phyloP scores from a whole-genome alignment of 1,284 basidiomycete genomes.

The Ceraceosorus guamensis region DNA sequence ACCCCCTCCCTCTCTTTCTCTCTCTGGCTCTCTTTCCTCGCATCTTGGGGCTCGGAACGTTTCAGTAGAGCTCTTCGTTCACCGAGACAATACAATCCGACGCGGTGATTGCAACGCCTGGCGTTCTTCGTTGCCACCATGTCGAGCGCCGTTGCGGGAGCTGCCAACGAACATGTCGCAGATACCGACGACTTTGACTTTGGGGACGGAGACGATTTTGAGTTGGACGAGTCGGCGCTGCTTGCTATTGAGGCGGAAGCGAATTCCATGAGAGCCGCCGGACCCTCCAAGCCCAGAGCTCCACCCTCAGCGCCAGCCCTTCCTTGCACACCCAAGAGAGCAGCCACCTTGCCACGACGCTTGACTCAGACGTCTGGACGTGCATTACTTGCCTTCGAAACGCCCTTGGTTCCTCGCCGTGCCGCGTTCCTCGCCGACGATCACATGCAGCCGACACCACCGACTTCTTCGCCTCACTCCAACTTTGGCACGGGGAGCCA shows the following conservation, averaged over 20 bases:
- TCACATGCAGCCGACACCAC: not conserved
- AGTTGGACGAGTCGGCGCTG: not conserved
- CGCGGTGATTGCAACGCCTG: too few species aligned
- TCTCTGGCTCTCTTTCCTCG: too few species aligned
- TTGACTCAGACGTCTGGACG: not conserved
- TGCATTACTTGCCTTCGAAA: not conserved
- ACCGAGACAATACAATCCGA: too few species aligned
- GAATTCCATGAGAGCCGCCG: too few species aligned
- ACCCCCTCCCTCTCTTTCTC: too few species aligned
- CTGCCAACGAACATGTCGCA: too few species aligned
- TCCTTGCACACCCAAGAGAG: not conserved
- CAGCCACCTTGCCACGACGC: not conserved
- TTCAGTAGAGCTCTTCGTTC: too few species aligned
- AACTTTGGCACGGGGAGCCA: too few species aligned
- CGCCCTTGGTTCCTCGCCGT: not conserved
- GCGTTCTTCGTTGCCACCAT: too few species aligned
- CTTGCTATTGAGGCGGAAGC: not conserved
- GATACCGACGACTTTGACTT: not conserved
- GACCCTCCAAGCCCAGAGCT: not conserved
- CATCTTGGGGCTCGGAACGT: too few species aligned
- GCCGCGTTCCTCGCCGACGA: not conserved
- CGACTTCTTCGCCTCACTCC: too few species aligned
- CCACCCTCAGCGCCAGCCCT: not conserved
- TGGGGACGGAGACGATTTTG: not conserved
- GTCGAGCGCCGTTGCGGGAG: too few species aligned